Evolutionary conservation across 305 asterid genomes (phyloP), one percentile per base, ranked within the genome.

Genomic region (Fraxinus ornus): DNA sequence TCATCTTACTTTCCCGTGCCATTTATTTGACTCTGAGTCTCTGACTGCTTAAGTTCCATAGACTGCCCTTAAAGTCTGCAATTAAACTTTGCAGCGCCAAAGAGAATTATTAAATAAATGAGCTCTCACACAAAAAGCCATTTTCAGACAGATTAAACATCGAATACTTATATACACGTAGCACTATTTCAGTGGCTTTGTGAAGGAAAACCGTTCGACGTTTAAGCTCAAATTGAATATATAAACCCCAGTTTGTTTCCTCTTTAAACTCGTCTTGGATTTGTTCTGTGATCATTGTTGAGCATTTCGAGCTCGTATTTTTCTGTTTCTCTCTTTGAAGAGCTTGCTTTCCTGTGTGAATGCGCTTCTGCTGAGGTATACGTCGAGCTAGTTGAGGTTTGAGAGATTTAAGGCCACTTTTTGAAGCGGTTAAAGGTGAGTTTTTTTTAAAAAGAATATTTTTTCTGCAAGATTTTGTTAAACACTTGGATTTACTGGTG

Each of bases 291-390:
- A 28, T 28, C 79, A 78, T 21, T 17, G 4, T 26, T 26, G 70
- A 36, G 12, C 72, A 21, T 70, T 13, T 30, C 13, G 7, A 47
- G 49, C 83, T 44, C 52, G 44, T 64, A 28, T 37, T 7, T 55
- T 41, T 74, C 26, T 7, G 17, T 66, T n/a, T 1, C 41, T 3
- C 52, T 41, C 88, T 84, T 82, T 71, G 83, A 79, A 77, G 87
- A 82, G 83, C 36, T 79, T 28, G 85, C 88, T 75, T 83, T 87
- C 78, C 86, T 62, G 13, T 74, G 75, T 80, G 78, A 81, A 76
- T 85, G 86, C 87, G 26, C 86, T 83, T 83, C 85, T 83, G 72
- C 83, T 81, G 82, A 83, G 82, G 35, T 28, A 24, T 22, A 64
- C 33, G 28, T 24, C 8, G n/a, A 28, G 9, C 44, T 19, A 71